Evolutionary conservation across 345 rosid species (phyloP).

Genomic region (Alliaria petiolata): DNA sequence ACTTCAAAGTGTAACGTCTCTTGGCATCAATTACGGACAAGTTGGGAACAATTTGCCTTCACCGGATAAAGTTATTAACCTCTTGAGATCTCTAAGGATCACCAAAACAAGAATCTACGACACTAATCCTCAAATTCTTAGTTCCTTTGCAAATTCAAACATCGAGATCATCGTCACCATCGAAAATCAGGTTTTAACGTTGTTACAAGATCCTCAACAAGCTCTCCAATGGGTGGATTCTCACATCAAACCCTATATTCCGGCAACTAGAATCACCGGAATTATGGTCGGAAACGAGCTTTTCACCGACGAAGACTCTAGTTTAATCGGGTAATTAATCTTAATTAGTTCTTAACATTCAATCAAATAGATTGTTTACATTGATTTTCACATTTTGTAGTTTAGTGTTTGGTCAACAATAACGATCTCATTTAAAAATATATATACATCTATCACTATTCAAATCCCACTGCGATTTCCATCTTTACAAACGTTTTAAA

Average conservation of each 20-base stretch:
- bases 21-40: conserved; percentile 95
- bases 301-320: conserved; percentile 45
- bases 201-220: conserved; percentile 60
- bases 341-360: neutral
- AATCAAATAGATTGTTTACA: neutral
- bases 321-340: conserved; percentile 31
- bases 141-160: conserved; percentile 66
- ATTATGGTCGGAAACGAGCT: conserved; percentile 77
- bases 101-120: conserved; percentile 82
- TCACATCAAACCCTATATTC: conserved; percentile 64
- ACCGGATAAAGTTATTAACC: conserved; percentile 65
- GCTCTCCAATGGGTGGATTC: conserved; percentile 75
- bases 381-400: neutral
- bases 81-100: conserved; percentile 58
- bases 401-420: neutral
- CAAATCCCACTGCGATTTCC: neutral
- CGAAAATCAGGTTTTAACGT: conserved; percentile 64
- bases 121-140: conserved; percentile 70
- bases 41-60: conserved; percentile 70
- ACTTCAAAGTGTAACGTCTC: conserved; percentile 43
- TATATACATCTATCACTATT: neutral
- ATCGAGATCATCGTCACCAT: conserved; percentile 76
- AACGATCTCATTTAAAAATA: neutral
- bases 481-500: no score
- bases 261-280: conserved; percentile 67